phyloP scores from a whole-genome alignment of 495 filamentous ascomycete genomes.

The Hypoxylon subgilvum region DNA sequence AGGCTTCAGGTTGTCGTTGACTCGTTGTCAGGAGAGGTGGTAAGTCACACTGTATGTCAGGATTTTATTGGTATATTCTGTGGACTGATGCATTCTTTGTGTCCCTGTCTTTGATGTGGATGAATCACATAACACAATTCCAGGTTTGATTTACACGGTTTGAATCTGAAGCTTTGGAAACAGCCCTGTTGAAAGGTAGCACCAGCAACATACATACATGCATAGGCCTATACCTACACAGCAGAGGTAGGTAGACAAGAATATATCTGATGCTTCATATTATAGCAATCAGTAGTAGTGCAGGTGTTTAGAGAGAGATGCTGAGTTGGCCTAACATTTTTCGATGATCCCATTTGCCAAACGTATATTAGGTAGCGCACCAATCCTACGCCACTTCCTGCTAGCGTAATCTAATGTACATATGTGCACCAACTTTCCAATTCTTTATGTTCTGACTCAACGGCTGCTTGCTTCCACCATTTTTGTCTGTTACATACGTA shows the following conservation, averaged over 20 bases:
- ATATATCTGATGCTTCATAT: conserved; percentile 27
- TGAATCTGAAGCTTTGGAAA: neutral
- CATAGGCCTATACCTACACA: too few relatives aligned
- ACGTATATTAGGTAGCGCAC: too few relatives aligned
- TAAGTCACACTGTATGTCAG: conserved; percentile 7
- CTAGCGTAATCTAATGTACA: too few relatives aligned
- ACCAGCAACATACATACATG: neutral
- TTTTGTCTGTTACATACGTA: neutral
- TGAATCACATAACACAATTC: conserved; percentile 2
- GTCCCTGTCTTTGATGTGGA: neutral
- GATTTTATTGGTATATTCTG: conserved; percentile 8
- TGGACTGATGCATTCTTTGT: conserved; percentile 22
- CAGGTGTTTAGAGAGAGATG: neutral
- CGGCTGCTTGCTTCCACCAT: neutral
- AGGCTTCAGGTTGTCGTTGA: neutral
- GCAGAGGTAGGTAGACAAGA: conserved; percentile 8
- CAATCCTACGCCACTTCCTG: too few relatives aligned
- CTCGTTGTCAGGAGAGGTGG: conserved; percentile 4
- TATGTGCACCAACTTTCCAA: too few relatives aligned
- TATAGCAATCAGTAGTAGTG: conserved; percentile 30
- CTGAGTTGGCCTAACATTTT: neutral
- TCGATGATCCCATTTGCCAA: conserved; percentile 5
- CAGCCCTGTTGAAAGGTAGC: too few relatives aligned
- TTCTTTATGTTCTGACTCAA: neutral
- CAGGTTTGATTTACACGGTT: neutral